Evolutionary conservation across 2,329 filamentous ascomycete genomes (phyloP), one percentile per base, ranked within the genome.

Genomic region (Aspergillus caelatus): DNA sequence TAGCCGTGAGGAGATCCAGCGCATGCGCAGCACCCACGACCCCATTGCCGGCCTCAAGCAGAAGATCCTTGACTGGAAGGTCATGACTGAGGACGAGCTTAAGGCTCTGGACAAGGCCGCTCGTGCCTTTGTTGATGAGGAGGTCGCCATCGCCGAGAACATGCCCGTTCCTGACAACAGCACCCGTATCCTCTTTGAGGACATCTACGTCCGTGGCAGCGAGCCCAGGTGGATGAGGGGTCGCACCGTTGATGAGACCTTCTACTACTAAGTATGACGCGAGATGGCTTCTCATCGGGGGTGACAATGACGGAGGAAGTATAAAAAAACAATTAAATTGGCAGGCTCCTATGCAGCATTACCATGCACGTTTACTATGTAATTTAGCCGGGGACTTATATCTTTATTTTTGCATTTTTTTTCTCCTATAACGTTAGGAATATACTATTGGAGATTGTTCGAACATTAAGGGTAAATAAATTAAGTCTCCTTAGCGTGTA

Each of bases 21-120:
- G 94, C 81, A 99, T 99, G 95, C 92, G 95, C 77, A 96, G 91
- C 74, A 99, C 95, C 83, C 92, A 98, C 83, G 95, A 99, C 84
- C 93, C 95, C 71, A 99, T 99, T 77, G 93, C 94, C 75, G 95
- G 95, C 65, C 89, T 99, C 73, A 98, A 98, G 89, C 91, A 95
- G 85, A 97, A 97, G 86, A 90, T 99, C 70, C 84, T 99, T 63
- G 95, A 99, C 82, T 99, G 95, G 95, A 88, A 88, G 65, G 91
- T 99, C 70, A 89, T 89, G 72, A 89, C 86, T 65, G 95, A 99
- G 86, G 94, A 97, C 46, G 94, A 98, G 83, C 90, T 99, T 80
- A 99, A 99, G 91, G 80, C 80, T 70, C 89, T 99, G 72, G 95
- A 99, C 86, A 98, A 97, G 88, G 89, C 96, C 75, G 94, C 95